Evolutionary conservation across 805 yeast species (phyloP), one percentile per base, ranked within the genome.

Genomic region (Suhomyces sp.): DNA sequence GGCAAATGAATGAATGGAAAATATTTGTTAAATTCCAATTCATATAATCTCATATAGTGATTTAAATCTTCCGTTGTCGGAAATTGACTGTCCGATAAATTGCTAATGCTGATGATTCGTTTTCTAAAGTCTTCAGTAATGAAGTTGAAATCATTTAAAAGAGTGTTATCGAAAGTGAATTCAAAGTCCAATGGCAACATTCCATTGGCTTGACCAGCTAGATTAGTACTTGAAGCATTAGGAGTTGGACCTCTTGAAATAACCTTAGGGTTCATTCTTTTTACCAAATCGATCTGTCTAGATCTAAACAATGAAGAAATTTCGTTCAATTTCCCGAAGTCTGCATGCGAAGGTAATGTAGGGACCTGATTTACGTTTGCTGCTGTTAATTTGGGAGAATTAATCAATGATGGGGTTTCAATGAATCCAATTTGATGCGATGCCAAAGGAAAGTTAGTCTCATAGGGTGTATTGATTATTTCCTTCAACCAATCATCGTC

Each of bases 1-100:
- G 86, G 85, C 29, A 83, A 63, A 59, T 88, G 96, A 43, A 90
- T 76, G 54, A 88, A 88, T 16, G 95, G 90, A 60, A 87, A 82
- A 54, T 83, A 88, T 37, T 76, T 77, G 63, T 84, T 83, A 60
- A 88, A 88, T 51, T 87, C 88, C 33, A 74, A 70, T 45, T 78
- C 85, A 60, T 79, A 90, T 9, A 88, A 66, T n/a, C 76, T 71
- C 47, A 83, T 74, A 56, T 86, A 90, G 30, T 77, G 74, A 54
- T 87, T 88, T 48, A 90, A 63, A 47, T 88, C 95, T 15, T 77
- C 79, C 31, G 82, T 63, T 7, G 80, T 75, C 0, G 96, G 96
- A 46, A 88, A 81, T 47, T 83, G 81, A 11, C 71, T 61, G 14
- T 75, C 72, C 17, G 69, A 57, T 38, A 84, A 58, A 43, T 75